These are phyloP conservation scores for Canna indica DNA, from an alignment of 176 grass and related monocot species.

Conservation along the genomic window DNA sequence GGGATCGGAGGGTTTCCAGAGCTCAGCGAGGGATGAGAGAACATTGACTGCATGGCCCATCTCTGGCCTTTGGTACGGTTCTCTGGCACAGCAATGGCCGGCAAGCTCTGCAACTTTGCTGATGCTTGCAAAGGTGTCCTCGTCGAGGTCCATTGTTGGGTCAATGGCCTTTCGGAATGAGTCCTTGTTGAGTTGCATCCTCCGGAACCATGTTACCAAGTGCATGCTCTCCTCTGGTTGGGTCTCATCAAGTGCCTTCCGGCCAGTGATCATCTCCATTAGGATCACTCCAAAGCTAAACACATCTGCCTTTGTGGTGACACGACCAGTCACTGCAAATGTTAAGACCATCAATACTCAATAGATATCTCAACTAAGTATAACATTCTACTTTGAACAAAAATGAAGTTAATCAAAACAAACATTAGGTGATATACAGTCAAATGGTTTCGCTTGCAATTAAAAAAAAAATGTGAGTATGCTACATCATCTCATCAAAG, in stretches of 20 bases:
- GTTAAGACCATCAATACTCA: neutral
- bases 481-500: too few relatives aligned
- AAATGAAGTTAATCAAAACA: too few relatives aligned
- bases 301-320: slow-evolving; percentile 42
- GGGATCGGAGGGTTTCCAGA: neutral
- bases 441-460: too few relatives aligned
- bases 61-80: slow-evolving; percentile 26
- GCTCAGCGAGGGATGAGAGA: neutral
- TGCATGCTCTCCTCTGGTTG: slow-evolving; percentile 29
- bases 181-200: slow-evolving; percentile 19
- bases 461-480: too few relatives aligned
- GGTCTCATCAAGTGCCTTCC: slow-evolving; percentile 22
- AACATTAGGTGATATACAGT: too few relatives aligned
- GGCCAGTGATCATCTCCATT: slow-evolving; percentile 39
- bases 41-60: slow-evolving; percentile 37
- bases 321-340: slow-evolving; percentile 30
- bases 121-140: slow-evolving; percentile 29
- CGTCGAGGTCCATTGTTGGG: slow-evolving; percentile 21
- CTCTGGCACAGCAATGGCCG: slow-evolving; percentile 27
- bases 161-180: slow-evolving; percentile 27
- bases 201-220: slow-evolving; percentile 31
- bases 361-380: neutral
- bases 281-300: slow-evolving; percentile 43
- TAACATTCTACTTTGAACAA: neutral
- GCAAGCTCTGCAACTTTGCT: slow-evolving; percentile 25